phyloP scores from a whole-genome alignment of 2,329 filamentous ascomycete species.

The Cladosporium sp. region DNA sequence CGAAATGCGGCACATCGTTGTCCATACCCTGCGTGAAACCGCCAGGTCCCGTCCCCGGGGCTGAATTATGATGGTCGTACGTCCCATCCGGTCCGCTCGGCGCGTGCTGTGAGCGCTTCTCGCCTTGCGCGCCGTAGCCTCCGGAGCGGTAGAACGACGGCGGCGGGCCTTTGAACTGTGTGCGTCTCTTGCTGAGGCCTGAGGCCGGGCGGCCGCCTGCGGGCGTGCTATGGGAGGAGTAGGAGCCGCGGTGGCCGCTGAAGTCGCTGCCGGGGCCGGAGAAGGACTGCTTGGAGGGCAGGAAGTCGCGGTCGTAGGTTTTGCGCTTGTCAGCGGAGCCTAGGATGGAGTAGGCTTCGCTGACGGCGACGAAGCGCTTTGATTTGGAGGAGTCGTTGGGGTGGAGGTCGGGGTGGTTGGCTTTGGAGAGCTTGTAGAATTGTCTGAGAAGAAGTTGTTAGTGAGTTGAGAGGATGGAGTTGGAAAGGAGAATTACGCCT shows the following conservation, averaged over 20 bases:
- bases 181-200: constrained; percentile 74
- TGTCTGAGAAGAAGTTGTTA: constrained; percentile 33
- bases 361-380: constrained; percentile 60
- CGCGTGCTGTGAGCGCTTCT: constrained; percentile 56
- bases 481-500: constrained; percentile 10
- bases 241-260: constrained; percentile 55
- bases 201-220: constrained; percentile 76
- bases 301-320: constrained; percentile 74
- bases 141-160: constrained; percentile 84
- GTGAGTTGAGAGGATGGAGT: background rate
- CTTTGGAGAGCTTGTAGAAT: constrained; percentile 90
- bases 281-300: constrained; percentile 33
- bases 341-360: constrained; percentile 38
- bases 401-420: constrained; percentile 91
- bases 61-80: constrained; percentile 23
- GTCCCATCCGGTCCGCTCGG: constrained; percentile 27
- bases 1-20: constrained; percentile 73
- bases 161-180: constrained; percentile 79
- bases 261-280: constrained; percentile 43
- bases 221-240: constrained; percentile 43
- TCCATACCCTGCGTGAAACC: constrained; percentile 61
- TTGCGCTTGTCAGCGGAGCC: constrained; percentile 68
- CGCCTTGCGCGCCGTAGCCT: constrained; percentile 68
- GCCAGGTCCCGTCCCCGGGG: constrained; percentile 38
- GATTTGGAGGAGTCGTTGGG: constrained; percentile 70